Evolutionary conservation across 805 yeast genomes (phyloP).

Genomic region (Saccharomyces paradoxus): DNA sequence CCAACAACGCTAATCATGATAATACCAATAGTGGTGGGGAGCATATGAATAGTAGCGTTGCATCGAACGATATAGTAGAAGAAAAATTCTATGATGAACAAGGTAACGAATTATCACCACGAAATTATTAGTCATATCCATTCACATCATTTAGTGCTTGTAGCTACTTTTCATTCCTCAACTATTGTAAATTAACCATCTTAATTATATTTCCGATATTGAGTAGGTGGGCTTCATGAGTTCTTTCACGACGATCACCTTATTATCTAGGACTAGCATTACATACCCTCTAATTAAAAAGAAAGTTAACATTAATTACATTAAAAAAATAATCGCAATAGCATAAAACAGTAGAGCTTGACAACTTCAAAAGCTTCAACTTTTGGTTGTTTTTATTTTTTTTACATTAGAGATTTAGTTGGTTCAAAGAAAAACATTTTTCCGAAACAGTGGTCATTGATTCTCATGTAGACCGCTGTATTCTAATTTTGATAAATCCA

Average conservation of each 20-base stretch:
- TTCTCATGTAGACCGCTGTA: too few species aligned
- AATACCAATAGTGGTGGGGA: constrained; percentile 3
- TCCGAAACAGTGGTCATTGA: too few species aligned
- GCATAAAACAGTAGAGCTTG: too few species aligned
- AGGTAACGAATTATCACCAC: constrained; percentile 19
- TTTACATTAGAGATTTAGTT: too few species aligned
- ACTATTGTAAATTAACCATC: background rate
- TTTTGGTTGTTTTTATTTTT: too few species aligned
- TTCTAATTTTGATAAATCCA: too few species aligned
- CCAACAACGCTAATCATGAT: background rate
- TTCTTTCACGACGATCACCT: background rate
- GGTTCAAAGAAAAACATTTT: too few species aligned
- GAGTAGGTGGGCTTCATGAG: background rate
- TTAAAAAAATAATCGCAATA: background rate
- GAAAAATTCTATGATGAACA: constrained; percentile 18
- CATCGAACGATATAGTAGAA: constrained; percentile 16
- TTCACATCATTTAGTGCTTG: background rate
- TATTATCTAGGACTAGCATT: background rate
- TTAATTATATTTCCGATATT: background rate
- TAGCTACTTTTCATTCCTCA: background rate
- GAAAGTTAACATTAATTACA: background rate
- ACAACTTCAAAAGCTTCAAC: too few species aligned
- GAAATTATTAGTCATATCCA: constrained; percentile 11
- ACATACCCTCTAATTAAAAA: background rate
- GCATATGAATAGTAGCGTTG: constrained; percentile 5